Conservation (phyloP, 1,284 basidiomycete genomes). For the Abortiporus biennis region DNA sequence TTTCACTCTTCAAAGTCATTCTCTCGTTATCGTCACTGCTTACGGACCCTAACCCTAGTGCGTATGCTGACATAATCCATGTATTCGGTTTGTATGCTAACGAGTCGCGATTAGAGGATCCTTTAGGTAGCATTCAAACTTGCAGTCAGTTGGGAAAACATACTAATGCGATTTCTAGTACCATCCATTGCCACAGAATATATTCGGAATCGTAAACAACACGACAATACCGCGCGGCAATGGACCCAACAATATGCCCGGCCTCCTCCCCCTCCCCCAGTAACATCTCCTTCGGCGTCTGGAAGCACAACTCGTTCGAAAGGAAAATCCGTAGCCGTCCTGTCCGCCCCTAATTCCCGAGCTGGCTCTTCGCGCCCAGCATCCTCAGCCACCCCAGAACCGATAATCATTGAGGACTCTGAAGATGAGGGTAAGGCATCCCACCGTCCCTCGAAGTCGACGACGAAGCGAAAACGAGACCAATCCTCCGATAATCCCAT, state of each 20-base stretch:
- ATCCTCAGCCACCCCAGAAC: conserved; percentile 19
- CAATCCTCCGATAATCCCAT: conserved; percentile 7
- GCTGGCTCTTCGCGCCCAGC: conserved; percentile 13
- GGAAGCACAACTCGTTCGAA: conserved; percentile 26
- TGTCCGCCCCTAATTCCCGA: conserved; percentile 2
- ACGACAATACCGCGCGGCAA: conserved; percentile 58
- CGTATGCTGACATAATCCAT: conserved; percentile 26
- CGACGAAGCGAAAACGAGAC: conserved; percentile 20
- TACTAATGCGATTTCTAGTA: conserved; percentile 32
- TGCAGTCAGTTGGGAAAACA: background rate
- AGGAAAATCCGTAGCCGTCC: conserved; percentile 18
- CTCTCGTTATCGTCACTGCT: conserved; percentile 82
- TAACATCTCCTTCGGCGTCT: conserved; percentile 11
- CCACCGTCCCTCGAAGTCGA: conserved; percentile 1
- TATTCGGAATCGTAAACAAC: conserved; percentile 50
- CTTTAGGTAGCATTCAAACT: conserved; percentile 44
- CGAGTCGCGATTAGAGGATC: conserved; percentile 46
- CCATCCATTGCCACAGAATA: conserved; percentile 71
- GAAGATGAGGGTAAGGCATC: conserved; percentile 32
- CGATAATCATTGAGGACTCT: conserved; percentile 46
- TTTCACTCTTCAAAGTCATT: conserved; percentile 89
- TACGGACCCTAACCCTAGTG: conserved; percentile 87
- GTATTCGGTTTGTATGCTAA: conserved; percentile 6
- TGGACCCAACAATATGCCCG: conserved; percentile 60
- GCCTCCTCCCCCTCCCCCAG: conserved; percentile 22